A percentile compares a stretch with the other conserved stretches of the same genome.
Evolutionary conservation across 139 green algal species (phyloP).

Genomic region (Nannochloris sp.): DNA sequence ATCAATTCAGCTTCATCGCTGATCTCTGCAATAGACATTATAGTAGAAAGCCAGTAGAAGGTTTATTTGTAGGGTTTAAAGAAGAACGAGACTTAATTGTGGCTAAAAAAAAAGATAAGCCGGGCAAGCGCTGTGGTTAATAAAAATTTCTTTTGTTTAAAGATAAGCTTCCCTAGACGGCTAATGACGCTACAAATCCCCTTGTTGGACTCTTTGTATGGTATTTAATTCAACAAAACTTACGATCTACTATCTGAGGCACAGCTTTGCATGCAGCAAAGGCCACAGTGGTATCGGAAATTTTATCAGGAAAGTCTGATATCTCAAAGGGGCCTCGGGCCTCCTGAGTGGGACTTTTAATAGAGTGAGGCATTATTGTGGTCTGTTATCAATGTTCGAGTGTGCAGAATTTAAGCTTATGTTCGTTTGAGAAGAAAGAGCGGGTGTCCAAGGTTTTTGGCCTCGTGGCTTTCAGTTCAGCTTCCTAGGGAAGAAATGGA

Average conservation of each 20-base stretch:
- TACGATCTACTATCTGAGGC: constrained; percentile 14
- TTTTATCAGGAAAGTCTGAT: background rate
- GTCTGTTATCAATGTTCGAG: background rate
- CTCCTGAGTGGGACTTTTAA: background rate
- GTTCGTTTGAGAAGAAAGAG: background rate
- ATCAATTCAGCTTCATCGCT: background rate
- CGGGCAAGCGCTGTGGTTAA: no score
- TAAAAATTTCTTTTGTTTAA: no score
- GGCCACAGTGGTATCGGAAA: constrained; percentile 14
- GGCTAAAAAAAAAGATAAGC: background rate
- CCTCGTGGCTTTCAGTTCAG: background rate
- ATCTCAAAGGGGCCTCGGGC: background rate
- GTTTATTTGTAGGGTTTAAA: background rate
- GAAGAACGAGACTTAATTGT: background rate
- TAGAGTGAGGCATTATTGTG: background rate
- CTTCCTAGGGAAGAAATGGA: no score
- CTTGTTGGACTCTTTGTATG: no score
- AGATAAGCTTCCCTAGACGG: no score
- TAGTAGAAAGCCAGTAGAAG: background rate
- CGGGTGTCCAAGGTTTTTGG: background rate
- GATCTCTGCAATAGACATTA: constrained; percentile 9
- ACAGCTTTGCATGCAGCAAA: constrained; percentile 21
- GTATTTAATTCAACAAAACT: background rate
- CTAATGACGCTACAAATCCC: no score
- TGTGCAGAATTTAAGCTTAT: background rate